A percentile compares a stretch with the other conserved stretches of the same genome.
Conservation (phyloP, 2,329 filamentous ascomycete species). For the Sordariomycetes sp. region DNA sequence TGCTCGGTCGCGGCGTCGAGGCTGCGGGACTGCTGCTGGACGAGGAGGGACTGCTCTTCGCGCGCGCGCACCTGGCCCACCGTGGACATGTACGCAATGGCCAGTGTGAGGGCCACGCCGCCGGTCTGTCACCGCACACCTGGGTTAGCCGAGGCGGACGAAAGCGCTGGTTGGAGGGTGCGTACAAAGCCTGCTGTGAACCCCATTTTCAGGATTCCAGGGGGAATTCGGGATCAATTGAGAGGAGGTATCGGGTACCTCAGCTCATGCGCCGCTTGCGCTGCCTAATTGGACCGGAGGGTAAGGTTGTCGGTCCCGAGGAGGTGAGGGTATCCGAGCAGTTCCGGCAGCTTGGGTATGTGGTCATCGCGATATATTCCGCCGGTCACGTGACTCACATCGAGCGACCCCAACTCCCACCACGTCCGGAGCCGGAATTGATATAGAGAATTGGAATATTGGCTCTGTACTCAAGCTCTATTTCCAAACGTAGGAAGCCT, state of each 20-base stretch:
- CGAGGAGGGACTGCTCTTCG: slow-evolving; percentile 41
- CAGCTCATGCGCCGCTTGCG: not conserved
- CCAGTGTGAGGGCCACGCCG: slow-evolving; percentile 65
- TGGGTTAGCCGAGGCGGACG: not conserved
- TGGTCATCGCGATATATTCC: not conserved
- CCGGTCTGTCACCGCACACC: slow-evolving; percentile 43
- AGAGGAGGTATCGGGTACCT: not conserved
- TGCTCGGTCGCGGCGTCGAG: slow-evolving; percentile 42
- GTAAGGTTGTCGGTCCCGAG: not conserved
- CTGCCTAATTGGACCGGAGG: not conserved
- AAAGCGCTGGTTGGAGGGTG: not conserved
- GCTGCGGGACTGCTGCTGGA: slow-evolving; percentile 45
- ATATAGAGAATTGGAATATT: not conserved
- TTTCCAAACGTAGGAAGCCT: too few relatives aligned
- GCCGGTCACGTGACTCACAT: not conserved
- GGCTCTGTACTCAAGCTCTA: not conserved
- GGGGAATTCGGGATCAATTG: not conserved
- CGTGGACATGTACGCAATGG: slow-evolving; percentile 60
- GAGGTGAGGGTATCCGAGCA: not conserved
- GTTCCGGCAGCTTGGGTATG: not conserved
- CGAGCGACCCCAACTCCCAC: not conserved
- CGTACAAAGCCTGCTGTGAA: slow-evolving; percentile 67
- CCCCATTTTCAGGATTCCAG: slow-evolving; percentile 41
- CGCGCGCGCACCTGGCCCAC: slow-evolving; percentile 61
- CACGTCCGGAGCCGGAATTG: not conserved